Conservation (phyloP, 1,284 basidiomycete species). For the Trichosporon faecale region DNA sequence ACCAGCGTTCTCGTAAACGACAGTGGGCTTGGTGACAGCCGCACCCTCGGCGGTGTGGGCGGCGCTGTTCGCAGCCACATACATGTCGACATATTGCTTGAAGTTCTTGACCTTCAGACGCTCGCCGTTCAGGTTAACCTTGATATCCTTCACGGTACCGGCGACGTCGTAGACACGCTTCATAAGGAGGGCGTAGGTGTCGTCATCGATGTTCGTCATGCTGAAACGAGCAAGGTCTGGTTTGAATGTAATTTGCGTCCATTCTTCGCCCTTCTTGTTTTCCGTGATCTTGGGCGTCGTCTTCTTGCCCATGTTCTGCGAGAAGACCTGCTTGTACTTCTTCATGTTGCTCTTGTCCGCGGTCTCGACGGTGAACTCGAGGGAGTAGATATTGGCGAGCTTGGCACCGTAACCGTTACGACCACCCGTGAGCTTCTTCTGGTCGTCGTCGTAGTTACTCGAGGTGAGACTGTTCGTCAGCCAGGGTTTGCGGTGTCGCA, state of each 20-base stretch:
- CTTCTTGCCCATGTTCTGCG: conserved; percentile 86
- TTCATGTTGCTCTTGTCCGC: conserved; percentile 81
- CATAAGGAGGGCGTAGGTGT: conserved; percentile 82
- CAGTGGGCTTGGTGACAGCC: conserved; percentile 67
- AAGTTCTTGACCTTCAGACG: conserved; percentile 91
- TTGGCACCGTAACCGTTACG: conserved; percentile 99
- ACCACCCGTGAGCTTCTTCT: conserved; percentile 98
- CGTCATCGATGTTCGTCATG: conserved; percentile 87
- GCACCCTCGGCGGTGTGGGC: conserved; percentile 66
- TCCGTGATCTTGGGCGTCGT: conserved; percentile 89
- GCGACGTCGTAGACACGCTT: conserved; percentile 98
- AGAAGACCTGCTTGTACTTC: conserved; percentile 96
- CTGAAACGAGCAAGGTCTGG: conserved; percentile 90
- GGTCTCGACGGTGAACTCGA: conserved; percentile 95
- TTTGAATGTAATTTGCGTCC: conserved; percentile 90
- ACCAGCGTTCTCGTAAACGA: conserved; percentile 78
- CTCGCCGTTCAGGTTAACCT: conserved; percentile 91
- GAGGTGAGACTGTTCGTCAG: conserved; percentile 64
- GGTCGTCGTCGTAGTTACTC: conserved; percentile 98
- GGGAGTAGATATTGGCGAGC: conserved; percentile 97
- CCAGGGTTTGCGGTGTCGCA: background rate
- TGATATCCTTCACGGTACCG: conserved; percentile 88
- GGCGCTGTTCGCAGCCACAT: conserved; percentile 63
- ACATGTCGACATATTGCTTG: conserved; percentile 95
- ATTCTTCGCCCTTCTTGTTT: conserved; percentile 81